Base-by-base conservation (phyloP, 345 rosid species). In the Mallotus nudiflorus region DNA sequence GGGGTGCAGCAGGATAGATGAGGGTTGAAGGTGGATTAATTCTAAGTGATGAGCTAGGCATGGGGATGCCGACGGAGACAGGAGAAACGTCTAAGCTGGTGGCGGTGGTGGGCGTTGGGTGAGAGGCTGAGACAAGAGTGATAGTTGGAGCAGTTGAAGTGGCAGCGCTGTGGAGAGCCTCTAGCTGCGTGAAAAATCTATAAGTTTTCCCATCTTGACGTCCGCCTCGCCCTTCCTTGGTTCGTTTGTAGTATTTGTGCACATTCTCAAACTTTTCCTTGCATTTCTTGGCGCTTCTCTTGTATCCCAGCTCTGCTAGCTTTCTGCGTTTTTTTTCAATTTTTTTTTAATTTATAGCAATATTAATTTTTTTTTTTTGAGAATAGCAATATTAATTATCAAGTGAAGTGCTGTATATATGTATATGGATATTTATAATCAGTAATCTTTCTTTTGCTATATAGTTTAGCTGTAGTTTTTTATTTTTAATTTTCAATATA, bases 231-330 rank as follows among this genome's bases (percentile, higher is more conserved):
- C 88, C 88, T 74, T 93, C 98, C 73, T 90, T 93, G 9, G 98
- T 90, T 66, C 98, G 78, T 77, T 93, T 93, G 85, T 93, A 85
- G 77, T 93, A 93, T 74, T 93, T 93, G 74, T 90, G 90, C 53
- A 93, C 97, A 85, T 93, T 93, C 84, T 93, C 97, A 76, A 93
- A 93, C 77, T 93, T 93, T 66, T 93, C 98, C 72, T 85, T 93
- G 77, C 98, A 93, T 77, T 90, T 93, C 81, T 93, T 93, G 5
- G 95, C 89, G 75, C 83, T 93, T 62, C 98, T 81, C 64, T 70
- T 82, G 83, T 85, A 90, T 54, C 98, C 98, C 25, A 83, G 69
- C 84, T 90, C 97, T 67, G 80, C 86, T 12, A 93, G 81, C 83
- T 93, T 90, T 86, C 98, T 93, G 92, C 18, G 37, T 2, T 33